Base-by-base conservation (phyloP, 257 asterid genomes). In the Solanum dulcamara region DNA sequence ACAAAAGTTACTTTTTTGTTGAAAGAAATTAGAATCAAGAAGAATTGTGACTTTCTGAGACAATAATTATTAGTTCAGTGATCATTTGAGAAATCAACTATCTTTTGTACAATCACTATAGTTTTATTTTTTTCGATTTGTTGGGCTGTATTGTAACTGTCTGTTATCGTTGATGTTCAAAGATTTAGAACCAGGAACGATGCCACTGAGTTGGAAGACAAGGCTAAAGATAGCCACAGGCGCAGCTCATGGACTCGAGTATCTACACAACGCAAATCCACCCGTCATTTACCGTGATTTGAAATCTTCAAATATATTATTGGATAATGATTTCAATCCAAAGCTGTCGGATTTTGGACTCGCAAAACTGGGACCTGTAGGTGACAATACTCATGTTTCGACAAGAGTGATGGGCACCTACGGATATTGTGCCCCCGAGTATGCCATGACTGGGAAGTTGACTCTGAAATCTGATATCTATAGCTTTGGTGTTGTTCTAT, bases 391-490 rank as follows among this genome's bases (percentile, higher is more conserved):
- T 50, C 99, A 95, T 33, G 99, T 95, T 70, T 94, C 98, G n/a
- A 95, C 99, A 1, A 92, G 98, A 30, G 98, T 95, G 33, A 94
- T 95, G 99, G 99, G 99, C 33, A 95, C 99, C 51, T 93, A 92
- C 14, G 99, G 99, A 40, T 95, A 94, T 68, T 95, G 98, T 81
- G 98, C 98, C 28, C 99, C 99, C 0, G 99, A 95, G 84, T 95
- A 95, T 37, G 97, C 97, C 30, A 90, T 92, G 94, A 95, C 94
- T 3, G 99, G 99, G 32, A 95, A 92, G 86, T 67, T 95, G 84
- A 95, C 98, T 66, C 88, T 95, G n/a, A 94, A 94, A 87, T 95
- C 99, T 1, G 99, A 95, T 40, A 95, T 95, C 64, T 95, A 95
- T 20, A 95, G 99, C 94, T 94, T 95, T 0, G 99, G 99, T 3